Evolutionary conservation across 1,139 yeast genomes (phyloP).

Genomic region (Arxiozyma slooffiae): DNA sequence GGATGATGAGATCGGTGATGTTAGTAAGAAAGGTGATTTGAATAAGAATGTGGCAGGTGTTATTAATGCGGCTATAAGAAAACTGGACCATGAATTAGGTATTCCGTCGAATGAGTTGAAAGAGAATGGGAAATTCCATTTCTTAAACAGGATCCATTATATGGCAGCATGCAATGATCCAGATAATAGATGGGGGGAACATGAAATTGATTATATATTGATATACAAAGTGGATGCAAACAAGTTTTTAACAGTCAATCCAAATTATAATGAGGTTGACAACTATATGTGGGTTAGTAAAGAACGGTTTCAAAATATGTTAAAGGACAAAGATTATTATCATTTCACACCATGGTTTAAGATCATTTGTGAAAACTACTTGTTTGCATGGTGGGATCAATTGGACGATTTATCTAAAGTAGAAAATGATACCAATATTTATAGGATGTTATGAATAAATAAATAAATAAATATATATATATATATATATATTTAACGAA

Average conservation of each 20-base stretch:
- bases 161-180: no score
- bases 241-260: no score
- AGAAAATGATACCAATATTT: constrained; percentile 27
- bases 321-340: constrained; percentile 47
- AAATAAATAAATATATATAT: no score
- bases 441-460: constrained; percentile 23
- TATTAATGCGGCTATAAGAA: constrained; percentile 81
- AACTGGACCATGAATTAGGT: constrained; percentile 85
- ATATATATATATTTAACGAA: no score
- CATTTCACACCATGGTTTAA: constrained; percentile 97
- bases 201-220: no score
- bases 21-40: not conserved
- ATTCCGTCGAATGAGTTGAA: constrained; percentile 64
- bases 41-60: constrained; percentile 36
- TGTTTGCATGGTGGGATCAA: constrained; percentile 89
- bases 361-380: constrained; percentile 79
- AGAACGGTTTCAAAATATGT: no score
- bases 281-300: no score
- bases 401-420: constrained; percentile 39
- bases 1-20: constrained; percentile 54
- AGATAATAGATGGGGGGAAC: no score
- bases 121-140: no score
- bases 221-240: no score
- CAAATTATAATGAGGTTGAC: no score
- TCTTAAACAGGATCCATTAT: no score